Conservation (phyloP, 2,329 filamentous ascomycete genomes). For the Coniella lustricola region DNA sequence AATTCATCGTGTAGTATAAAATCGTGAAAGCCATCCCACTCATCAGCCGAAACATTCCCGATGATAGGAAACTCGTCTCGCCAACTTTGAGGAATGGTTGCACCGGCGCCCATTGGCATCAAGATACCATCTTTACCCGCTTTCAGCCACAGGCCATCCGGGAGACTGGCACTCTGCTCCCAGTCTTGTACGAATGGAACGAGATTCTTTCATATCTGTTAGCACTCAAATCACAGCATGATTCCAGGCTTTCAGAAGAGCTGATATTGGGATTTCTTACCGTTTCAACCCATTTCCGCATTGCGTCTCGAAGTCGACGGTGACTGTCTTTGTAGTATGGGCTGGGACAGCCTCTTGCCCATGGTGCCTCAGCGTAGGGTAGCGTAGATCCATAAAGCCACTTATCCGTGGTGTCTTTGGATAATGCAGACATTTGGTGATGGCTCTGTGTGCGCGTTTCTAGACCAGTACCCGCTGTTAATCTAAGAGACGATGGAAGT, state of each 20-base stretch:
- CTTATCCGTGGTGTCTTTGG: neutral
- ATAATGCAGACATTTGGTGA: constrained; percentile 8
- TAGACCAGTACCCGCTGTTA: no score
- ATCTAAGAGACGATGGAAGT: no score
- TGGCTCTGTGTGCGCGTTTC: no score
- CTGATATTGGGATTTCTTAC: neutral
- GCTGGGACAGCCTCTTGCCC: constrained; percentile 14
- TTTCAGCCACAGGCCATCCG: constrained; percentile 5
- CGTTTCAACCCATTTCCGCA: constrained; percentile 16
- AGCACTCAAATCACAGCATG: neutral
- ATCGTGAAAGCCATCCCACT: constrained; percentile 33
- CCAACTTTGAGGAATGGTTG: constrained; percentile 6
- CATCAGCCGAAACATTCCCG: constrained; percentile 20
- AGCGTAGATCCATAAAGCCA: constrained; percentile 14
- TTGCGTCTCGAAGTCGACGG: constrained; percentile 12
- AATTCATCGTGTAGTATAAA: constrained; percentile 30
- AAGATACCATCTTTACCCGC: constrained; percentile 13
- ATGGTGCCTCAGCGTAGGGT: constrained; percentile 13
- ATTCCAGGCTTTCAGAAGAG: no score
- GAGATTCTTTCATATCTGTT: constrained; percentile 9
- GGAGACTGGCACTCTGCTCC: constrained; percentile 8
- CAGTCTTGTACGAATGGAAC: constrained; percentile 10
- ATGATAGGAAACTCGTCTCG: constrained; percentile 19
- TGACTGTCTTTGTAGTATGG: constrained; percentile 15
- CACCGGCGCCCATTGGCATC: constrained; percentile 14